Base-by-base conservation (phyloP, 495 filamentous ascomycete genomes). In the Talaromyces wortmannii region DNA sequence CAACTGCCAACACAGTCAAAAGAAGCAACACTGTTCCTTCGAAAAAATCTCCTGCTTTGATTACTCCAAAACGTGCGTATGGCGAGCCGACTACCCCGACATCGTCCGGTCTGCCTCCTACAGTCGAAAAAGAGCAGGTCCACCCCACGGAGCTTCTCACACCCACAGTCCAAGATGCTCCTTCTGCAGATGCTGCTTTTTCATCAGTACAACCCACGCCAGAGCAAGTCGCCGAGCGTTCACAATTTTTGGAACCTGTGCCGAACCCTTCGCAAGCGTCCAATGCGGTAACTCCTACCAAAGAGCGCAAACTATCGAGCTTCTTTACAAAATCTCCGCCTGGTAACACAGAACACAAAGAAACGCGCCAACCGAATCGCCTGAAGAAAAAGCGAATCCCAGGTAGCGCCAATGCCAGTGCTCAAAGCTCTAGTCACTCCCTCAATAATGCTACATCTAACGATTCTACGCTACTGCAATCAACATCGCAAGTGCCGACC, bases 1-100 rank as follows among this genome's bases (percentile, higher is more conserved):
- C 81, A 16, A 73, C 72, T 45, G 73, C 73, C 6, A 76, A 81
- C 57, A 90, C 90, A 7, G 78, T 98, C 40, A 86, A 88, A 57
- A 79, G 94, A 61, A 97, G 92, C 70, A 98, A 97, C 69, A 98
- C 94, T 7, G 72, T 97, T 15, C 94, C 94, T n/a, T 92, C 91
- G 2, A 94, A 95, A 66, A 89, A 84, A 72, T 91, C 92, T 1
- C 89, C 92, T 15, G 84, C 79, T 11, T 60, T 92, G 23, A 71
- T 79, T 16, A 73, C 80, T 31, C 78, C 84, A 23, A 71, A 83
- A 5, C 79, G 81, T 54, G 67, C 75, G 45, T 62, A 69, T 33
- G 62, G 60, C 7, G 70, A 77, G 15, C 59, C 48, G 55, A 59
- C 65, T 55, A 61, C 45, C 17, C 61, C 59, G 61, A 71, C 64